Percentiles rank a stretch among this genome's conserved stretches.
Conservation (phyloP, 192 early-diverging fungal species). For the Coemansia sp. region DNA sequence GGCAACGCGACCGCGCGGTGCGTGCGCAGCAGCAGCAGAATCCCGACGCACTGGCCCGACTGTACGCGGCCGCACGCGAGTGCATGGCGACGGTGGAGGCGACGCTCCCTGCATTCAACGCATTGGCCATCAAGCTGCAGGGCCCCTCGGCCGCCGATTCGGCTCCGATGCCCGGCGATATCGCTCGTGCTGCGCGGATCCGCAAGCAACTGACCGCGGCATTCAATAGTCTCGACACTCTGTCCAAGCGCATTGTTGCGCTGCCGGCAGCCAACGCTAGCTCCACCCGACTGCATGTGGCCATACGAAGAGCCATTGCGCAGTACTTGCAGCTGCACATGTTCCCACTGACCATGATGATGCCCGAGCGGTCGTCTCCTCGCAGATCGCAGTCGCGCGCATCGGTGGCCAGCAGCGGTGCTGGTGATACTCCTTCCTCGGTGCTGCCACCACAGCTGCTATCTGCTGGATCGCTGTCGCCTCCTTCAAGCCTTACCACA, state of each 20-base stretch:
- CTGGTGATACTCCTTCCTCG: neutral
- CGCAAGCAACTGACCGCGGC: slow-evolving; percentile 66
- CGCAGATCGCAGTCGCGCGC: slow-evolving; percentile 8
- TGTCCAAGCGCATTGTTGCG: slow-evolving; percentile 61
- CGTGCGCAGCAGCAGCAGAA: slow-evolving; percentile 30
- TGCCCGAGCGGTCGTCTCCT: slow-evolving; percentile 46
- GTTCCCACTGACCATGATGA: slow-evolving; percentile 71
- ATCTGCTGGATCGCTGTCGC: slow-evolving; percentile 1
- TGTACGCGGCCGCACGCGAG: slow-evolving; percentile 15
- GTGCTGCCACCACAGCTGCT: neutral
- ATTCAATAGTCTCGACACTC: slow-evolving; percentile 63
- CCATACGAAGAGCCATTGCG: slow-evolving; percentile 63
- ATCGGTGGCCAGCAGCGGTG: neutral
- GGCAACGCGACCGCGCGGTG: slow-evolving; percentile 50
- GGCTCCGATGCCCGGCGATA: slow-evolving; percentile 25
- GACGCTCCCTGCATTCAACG: slow-evolving; percentile 34
- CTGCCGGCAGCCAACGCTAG: slow-evolving; percentile 55
- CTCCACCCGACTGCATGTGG: slow-evolving; percentile 62
- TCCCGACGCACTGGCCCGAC: slow-evolving; percentile 22
- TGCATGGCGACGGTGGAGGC: slow-evolving; percentile 34
- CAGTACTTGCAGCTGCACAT: slow-evolving; percentile 77
- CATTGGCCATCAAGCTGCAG: slow-evolving; percentile 14
- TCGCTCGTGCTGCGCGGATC: slow-evolving; percentile 60
- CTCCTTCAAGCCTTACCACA: slow-evolving; percentile 25
- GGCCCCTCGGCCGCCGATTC: neutral